These are phyloP conservation scores for Dissoconium aciculare DNA, from an alignment of 2,329 filamentous ascomycete species.

Conservation along the genomic window DNA sequence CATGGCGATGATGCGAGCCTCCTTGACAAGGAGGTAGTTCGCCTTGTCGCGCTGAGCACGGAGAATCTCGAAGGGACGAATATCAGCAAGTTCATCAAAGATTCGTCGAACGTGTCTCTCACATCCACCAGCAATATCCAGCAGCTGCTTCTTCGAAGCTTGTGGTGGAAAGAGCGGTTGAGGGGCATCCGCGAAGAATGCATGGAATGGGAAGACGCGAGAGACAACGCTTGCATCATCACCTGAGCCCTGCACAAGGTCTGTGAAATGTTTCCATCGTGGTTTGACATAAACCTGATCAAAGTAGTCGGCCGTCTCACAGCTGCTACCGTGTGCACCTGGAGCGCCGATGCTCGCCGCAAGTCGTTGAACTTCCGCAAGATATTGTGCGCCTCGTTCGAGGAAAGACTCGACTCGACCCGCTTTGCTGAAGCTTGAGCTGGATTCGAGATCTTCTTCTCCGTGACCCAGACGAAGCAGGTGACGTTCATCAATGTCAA, in stretches of 20 bases:
- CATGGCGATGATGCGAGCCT: slow-evolving; percentile 97
- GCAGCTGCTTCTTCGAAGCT: slow-evolving; percentile 47
- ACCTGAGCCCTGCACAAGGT: slow-evolving; percentile 40
- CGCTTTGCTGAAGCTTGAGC: slow-evolving; percentile 81
- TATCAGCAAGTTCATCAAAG: slow-evolving; percentile 83
- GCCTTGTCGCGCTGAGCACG: slow-evolving; percentile 80
- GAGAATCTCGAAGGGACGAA: slow-evolving; percentile 87
- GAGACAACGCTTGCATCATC: slow-evolving; percentile 43
- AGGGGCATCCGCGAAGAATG: slow-evolving; percentile 75
- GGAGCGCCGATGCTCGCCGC: slow-evolving; percentile 73
- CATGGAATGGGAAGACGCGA: slow-evolving; percentile 69
- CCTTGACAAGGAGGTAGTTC: slow-evolving; percentile 87
- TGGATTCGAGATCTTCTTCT: slow-evolving; percentile 80
- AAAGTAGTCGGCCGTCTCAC: slow-evolving; percentile 95
- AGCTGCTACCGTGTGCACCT: slow-evolving; percentile 88
- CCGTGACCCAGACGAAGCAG: slow-evolving; percentile 83
- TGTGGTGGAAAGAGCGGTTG: slow-evolving; percentile 65
- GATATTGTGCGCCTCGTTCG: slow-evolving; percentile 63
- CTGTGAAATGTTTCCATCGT: slow-evolving; percentile 73
- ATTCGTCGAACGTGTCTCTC: slow-evolving; percentile 79
- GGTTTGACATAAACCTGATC: slow-evolving; percentile 82
- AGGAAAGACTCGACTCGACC: slow-evolving; percentile 91
- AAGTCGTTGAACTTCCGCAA: slow-evolving; percentile 73
- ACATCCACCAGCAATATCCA: slow-evolving; percentile 72
- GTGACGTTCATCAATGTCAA: slow-evolving; percentile 93